These are phyloP conservation scores for Candida boidinii DNA, from an alignment of 805 yeast genomes.

Conservation along the genomic window DNA sequence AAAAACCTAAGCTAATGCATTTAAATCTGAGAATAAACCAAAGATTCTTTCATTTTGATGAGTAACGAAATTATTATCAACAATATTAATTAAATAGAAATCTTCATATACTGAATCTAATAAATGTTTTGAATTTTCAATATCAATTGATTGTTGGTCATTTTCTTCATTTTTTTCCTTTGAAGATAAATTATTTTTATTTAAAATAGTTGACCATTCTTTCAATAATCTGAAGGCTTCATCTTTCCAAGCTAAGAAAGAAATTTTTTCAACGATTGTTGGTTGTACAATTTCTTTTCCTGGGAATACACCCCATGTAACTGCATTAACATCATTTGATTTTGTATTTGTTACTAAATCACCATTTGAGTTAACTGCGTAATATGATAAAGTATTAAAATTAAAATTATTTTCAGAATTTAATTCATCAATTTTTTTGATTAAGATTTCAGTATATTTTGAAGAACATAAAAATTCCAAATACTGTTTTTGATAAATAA, in stretches of 20 bases:
- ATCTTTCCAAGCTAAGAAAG: slow-evolving; percentile 96
- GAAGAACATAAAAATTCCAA: slow-evolving; percentile 77
- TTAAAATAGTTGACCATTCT: slow-evolving; percentile 56
- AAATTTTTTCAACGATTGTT: slow-evolving; percentile 85
- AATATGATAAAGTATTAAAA: slow-evolving; percentile 58
- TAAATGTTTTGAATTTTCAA: slow-evolving; percentile 28
- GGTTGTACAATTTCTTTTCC: slow-evolving; percentile 93
- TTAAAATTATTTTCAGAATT: slow-evolving; percentile 30
- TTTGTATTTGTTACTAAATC: slow-evolving; percentile 62
- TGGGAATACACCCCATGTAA: slow-evolving; percentile 98
- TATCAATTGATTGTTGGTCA: too few relatives aligned
- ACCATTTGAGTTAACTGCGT: slow-evolving; percentile 55
- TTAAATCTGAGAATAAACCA: slow-evolving; percentile 34
- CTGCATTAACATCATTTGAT: slow-evolving; percentile 81
- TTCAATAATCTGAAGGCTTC: slow-evolving; percentile 78
- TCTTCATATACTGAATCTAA: slow-evolving; percentile 40
- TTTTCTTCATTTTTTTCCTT: slow-evolving; percentile 12
- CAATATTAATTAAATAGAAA: slow-evolving; percentile 77
- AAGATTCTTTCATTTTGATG: slow-evolving; percentile 49
- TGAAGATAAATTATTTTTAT: slow-evolving; percentile 12
- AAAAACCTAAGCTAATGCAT: neutral
- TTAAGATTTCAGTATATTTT: slow-evolving; percentile 25
- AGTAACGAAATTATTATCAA: slow-evolving; percentile 68
- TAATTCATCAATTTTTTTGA: slow-evolving; percentile 35
- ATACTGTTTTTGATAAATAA: slow-evolving; percentile 91